These are phyloP conservation scores for Ambrosia artemisiifolia DNA, from an alignment of 129 eudicot species.

Conservation along the genomic window DNA sequence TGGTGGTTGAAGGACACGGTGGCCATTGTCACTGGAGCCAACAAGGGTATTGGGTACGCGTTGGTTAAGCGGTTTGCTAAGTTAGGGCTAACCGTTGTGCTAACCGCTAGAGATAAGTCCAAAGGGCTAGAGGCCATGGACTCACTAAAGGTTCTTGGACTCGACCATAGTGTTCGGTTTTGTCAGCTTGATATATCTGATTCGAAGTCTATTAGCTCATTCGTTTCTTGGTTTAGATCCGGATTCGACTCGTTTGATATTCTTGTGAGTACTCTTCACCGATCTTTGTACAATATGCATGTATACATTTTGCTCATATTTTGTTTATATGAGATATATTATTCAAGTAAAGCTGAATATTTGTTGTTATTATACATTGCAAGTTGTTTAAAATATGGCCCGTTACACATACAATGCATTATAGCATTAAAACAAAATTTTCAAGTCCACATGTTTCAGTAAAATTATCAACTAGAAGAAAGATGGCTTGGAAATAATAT, in stretches of 20 bases:
- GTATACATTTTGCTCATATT: neutral
- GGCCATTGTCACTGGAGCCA: constrained; percentile 84
- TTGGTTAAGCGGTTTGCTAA: constrained; percentile 64
- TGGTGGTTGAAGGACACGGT: constrained; percentile 89
- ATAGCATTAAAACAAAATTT: neutral
- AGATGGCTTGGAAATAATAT: neutral
- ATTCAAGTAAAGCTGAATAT: neutral
- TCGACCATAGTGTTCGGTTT: constrained; percentile 40
- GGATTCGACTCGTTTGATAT: constrained; percentile 58
- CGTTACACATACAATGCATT: no score
- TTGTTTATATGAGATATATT: neutral
- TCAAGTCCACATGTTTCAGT: neutral
- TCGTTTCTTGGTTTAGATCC: constrained; percentile 51
- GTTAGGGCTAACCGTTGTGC: constrained; percentile 61
- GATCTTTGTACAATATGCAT: neutral
- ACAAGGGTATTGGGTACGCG: constrained; percentile 82
- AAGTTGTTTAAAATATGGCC: neutral
- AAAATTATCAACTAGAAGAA: neutral
- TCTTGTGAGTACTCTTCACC: constrained; percentile 48
- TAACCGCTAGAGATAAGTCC: constrained; percentile 56
- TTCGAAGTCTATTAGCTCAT: constrained; percentile 41
- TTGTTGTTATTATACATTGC: neutral
- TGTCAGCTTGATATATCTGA: constrained; percentile 60
- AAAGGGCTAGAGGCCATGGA: constrained; percentile 63
- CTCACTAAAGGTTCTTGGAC: constrained; percentile 38